Conservation (phyloP, 2,329 filamentous ascomycete species). For the Trichoderma sp. region DNA sequence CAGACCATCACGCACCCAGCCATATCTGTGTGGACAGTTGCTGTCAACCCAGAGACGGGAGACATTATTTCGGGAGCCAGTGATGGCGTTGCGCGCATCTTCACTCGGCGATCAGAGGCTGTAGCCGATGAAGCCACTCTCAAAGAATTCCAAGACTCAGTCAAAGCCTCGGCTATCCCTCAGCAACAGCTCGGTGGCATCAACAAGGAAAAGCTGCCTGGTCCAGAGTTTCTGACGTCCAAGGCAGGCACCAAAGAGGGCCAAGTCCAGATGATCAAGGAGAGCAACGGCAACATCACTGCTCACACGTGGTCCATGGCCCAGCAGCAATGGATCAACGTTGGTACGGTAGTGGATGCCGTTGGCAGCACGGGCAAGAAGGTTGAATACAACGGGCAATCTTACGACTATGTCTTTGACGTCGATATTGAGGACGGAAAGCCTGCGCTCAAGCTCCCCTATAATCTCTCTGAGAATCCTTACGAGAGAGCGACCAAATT, state of each 20-base stretch:
- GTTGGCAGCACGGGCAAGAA: slow-evolving; percentile 80
- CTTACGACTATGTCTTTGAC: slow-evolving; percentile 96
- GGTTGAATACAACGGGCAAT: slow-evolving; percentile 73
- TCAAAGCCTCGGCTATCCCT: slow-evolving; percentile 81
- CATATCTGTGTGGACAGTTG: slow-evolving; percentile 92
- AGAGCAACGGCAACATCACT: slow-evolving; percentile 76
- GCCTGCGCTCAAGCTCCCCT: slow-evolving; percentile 88
- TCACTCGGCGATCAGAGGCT: slow-evolving; percentile 69
- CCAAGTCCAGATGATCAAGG: slow-evolving; percentile 87
- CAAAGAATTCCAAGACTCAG: slow-evolving; percentile 74
- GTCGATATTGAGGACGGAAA: slow-evolving; percentile 95
- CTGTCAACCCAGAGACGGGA: slow-evolving; percentile 75
- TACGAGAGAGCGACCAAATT: slow-evolving; percentile 92
- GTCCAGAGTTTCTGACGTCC: slow-evolving; percentile 77
- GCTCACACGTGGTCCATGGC: slow-evolving; percentile 82
- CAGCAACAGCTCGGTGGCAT: slow-evolving; percentile 79
- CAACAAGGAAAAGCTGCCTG: slow-evolving; percentile 89
- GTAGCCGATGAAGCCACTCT: slow-evolving; percentile 67
- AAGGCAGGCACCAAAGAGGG: slow-evolving; percentile 93
- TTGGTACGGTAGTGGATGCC: slow-evolving; percentile 92
- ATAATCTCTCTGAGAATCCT: slow-evolving; percentile 87
- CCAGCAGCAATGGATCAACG: slow-evolving; percentile 74
- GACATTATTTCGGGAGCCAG: slow-evolving; percentile 95
- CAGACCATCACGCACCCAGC: slow-evolving; percentile 97
- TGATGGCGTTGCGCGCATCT: slow-evolving; percentile 81